Evolutionary conservation across 139 green algal species (phyloP), one percentile per base, ranked within the genome.

Genomic region (Chlorella vulgaris): DNA sequence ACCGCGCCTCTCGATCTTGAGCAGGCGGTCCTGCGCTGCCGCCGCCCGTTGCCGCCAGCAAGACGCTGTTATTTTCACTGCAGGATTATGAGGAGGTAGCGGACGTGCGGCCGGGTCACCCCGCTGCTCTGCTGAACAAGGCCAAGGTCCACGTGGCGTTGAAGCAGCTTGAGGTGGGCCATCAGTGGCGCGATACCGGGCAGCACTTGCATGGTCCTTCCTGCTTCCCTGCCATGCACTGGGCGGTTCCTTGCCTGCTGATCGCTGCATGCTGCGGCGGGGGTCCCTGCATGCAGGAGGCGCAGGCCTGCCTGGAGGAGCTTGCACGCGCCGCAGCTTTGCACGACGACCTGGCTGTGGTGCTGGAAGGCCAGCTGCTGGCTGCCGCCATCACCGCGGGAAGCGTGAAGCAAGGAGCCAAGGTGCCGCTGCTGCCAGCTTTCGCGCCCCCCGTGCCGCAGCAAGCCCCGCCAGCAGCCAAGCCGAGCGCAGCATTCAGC

Each of bases 11-110:
- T 42, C n/a, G 18, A 15, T 40, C 10, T 7, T 42, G 18, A 73
- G 18, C 65, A n/a, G 29, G 7, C 58, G 58, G 58, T 31, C 26
- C 18, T 73, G n/a, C 7, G 31, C n/a, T 58, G 33, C 29, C 63
- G 43, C 28, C 6, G 15, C 28, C 26, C 29, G 1, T 69, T 36
- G 43, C 24, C 61, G n/a, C n/a, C n/a, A n/a, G n/a, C n/a, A n/a
- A n/a, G n/a, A n/a, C n/a, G n/a, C n/a, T n/a, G n/a, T n/a, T n/a
- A n/a, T n/a, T n/a, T n/a, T n/a, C n/a, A 39, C 6, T 31, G 58
- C 92, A 96, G 91, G 93, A 96, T 67, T 94, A 89, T 73, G 89
- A 94, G 3, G 82, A 84, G 7, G 86, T 86, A 0, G 69, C 93
- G 26, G 67, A 80, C 29, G 33, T 86, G 1, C 19, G 75, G 2